A percentile compares a stretch with the other conserved stretches of the same genome.
phyloP scores from a whole-genome alignment of 495 filamentous ascomycete genomes.

The Aspergillus baeticus region DNA sequence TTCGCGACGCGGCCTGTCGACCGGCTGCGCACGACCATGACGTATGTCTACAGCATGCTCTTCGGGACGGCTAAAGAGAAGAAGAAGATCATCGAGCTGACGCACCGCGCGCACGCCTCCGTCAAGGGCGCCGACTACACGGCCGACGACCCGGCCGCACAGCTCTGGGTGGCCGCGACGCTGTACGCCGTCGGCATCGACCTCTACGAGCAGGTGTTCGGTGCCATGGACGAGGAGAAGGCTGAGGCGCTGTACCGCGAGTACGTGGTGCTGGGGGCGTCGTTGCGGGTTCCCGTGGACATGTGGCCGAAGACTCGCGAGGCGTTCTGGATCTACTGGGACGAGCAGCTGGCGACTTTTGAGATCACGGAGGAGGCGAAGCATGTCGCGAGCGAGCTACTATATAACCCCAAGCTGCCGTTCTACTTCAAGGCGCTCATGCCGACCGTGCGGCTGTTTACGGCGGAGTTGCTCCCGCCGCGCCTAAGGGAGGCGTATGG shows the following conservation, averaged over 20 bases:
- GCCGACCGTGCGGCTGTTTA: conserved; percentile 28
- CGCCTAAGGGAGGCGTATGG: conserved; percentile 30
- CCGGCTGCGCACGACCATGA: conserved; percentile 43
- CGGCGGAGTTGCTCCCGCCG: conserved; percentile 32
- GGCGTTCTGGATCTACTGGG: conserved; percentile 45
- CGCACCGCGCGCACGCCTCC: conserved; percentile 32
- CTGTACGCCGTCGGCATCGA: conserved; percentile 36
- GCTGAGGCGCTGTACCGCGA: conserved; percentile 35
- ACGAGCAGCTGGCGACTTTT: conserved; percentile 29
- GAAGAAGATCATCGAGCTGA: conserved; percentile 31
- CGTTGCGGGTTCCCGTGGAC: conserved; percentile 31
- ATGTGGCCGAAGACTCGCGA: conserved; percentile 36
- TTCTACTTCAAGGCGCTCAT: conserved; percentile 23
- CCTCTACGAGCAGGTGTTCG: conserved; percentile 37
- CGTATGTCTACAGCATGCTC: conserved; percentile 43
- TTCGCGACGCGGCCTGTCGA: conserved; percentile 40
- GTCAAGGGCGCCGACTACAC: conserved; percentile 32
- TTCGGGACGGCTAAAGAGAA: conserved; percentile 37
- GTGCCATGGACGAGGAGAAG: conserved; percentile 16
- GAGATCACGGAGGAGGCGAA: conserved; percentile 31
- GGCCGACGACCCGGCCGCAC: conserved; percentile 35
- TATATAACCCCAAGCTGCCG: conserved; percentile 25
- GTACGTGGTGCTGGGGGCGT: conserved; percentile 36
- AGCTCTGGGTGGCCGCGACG: conserved; percentile 45
- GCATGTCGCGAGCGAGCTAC: conserved; percentile 31